Conservation (phyloP, 1,284 basidiomycete species). For the Leccinum pachyderme region DNA sequence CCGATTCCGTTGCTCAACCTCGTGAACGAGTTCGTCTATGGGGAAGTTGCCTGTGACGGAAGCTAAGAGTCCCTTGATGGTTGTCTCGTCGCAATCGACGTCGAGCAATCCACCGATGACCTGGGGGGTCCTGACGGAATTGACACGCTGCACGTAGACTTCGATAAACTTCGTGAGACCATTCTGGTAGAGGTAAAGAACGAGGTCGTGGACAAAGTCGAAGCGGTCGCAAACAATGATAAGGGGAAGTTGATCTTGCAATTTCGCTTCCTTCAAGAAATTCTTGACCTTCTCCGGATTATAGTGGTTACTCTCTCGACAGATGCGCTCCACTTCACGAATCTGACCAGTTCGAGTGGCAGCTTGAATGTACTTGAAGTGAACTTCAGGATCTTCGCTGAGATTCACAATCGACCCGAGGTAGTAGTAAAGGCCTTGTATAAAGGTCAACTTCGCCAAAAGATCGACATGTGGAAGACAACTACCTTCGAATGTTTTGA, state of each 20-base stretch:
- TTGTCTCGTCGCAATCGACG: constrained; percentile 96
- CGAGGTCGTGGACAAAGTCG: constrained; percentile 99
- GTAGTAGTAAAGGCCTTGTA: constrained; percentile 91
- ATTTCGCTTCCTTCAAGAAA: constrained; percentile 98
- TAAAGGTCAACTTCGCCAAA: constrained; percentile 1
- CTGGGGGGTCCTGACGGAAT: constrained; percentile 97
- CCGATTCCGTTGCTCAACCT: constrained; percentile 95
- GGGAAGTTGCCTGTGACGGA: constrained; percentile 98
- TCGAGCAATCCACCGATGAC: constrained; percentile 96
- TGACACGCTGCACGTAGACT: constrained; percentile 98
- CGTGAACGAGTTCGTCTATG: constrained; percentile 95
- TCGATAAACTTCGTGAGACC: constrained; percentile 97
- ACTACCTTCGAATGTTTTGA: constrained; percentile 93
- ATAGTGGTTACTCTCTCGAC: constrained; percentile 96
- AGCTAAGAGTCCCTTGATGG: constrained; percentile 91
- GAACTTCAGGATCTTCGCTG: constrained; percentile 94
- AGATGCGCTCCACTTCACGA: constrained; percentile 98
- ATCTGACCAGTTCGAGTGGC: constrained; percentile 98
- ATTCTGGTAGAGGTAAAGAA: constrained; percentile 98
- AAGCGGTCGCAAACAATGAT: constrained; percentile 99
- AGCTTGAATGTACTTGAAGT: constrained; percentile 99
- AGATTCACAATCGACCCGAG: constrained; percentile 97
- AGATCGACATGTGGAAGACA: background rate
- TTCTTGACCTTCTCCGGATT: constrained; percentile 99
- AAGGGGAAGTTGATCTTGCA: constrained; percentile 94